These are phyloP conservation scores for Boletellus ananiceps DNA, from an alignment of 768 basidiomycete species.

Conservation along the genomic window DNA sequence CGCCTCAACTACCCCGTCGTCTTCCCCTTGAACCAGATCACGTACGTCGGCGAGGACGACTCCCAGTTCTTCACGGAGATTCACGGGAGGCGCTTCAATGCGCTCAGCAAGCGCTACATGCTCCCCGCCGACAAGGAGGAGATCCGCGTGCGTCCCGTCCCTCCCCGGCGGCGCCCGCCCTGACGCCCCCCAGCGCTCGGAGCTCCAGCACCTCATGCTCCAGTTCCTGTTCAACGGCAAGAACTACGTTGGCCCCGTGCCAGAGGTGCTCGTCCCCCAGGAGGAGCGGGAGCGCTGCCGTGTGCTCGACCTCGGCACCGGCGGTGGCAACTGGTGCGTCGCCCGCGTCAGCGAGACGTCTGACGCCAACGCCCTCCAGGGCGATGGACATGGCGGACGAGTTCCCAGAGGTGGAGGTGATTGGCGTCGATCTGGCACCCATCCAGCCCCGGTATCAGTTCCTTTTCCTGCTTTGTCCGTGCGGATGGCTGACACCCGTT, in stretches of 20 bases:
- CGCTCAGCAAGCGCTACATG: constrained; percentile 52
- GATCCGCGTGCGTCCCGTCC: constrained; percentile 42
- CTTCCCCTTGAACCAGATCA: constrained; percentile 34
- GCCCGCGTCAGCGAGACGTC: too few relatives aligned
- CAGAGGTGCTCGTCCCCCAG: constrained; percentile 43
- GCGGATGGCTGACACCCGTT: constrained; percentile 15
- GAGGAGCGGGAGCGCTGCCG: constrained; percentile 30
- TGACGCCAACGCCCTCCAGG: constrained; percentile 34
- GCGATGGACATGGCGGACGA: constrained; percentile 72
- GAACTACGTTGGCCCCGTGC: constrained; percentile 64
- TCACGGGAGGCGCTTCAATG: constrained; percentile 52
- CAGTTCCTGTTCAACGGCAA: constrained; percentile 61
- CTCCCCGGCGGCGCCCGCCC: neutral
- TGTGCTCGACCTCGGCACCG: constrained; percentile 68
- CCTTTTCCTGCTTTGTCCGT: neutral
- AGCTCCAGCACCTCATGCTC: constrained; percentile 60
- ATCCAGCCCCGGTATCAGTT: constrained; percentile 59
- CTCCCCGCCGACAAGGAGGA: constrained; percentile 67
- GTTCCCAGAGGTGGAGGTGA: constrained; percentile 61
- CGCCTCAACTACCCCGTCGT: constrained; percentile 31
- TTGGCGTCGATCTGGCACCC: constrained; percentile 68
- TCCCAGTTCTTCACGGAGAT: constrained; percentile 50
- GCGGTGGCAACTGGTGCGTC: constrained; percentile 55
- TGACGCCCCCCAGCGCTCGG: constrained; percentile 46
- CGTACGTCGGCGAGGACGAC: constrained; percentile 41